A percentile compares a stretch with the other conserved stretches of the same genome.
These are phyloP conservation scores for Cydonia oblonga DNA, from an alignment of 331 rosid genomes.

Conservation along the genomic window DNA sequence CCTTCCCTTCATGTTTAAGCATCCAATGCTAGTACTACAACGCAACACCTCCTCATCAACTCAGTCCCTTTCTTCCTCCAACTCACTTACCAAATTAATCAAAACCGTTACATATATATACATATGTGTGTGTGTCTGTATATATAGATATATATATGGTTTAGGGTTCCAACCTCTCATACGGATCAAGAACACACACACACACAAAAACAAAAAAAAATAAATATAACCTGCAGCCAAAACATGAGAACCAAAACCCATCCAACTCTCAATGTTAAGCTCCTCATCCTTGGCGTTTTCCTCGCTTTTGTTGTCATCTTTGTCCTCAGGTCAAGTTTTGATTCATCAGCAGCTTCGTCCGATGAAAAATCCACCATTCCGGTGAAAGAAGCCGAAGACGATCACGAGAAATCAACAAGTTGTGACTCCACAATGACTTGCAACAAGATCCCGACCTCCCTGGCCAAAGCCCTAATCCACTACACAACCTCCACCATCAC, in stretches of 20 bases:
- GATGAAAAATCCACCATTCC: neutral
- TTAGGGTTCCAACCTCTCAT: neutral
- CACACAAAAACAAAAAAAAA: too few species aligned
- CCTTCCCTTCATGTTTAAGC: slow-evolving; percentile 37
- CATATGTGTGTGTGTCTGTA: too few species aligned
- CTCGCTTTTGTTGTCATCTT: slow-evolving; percentile 39
- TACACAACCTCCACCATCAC: slow-evolving; percentile 77
- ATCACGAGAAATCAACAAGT: neutral
- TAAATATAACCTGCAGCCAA: neutral
- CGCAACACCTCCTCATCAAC: neutral
- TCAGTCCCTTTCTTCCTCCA: neutral
- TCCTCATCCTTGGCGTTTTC: slow-evolving; percentile 35
- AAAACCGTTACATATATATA: neutral
- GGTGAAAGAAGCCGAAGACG: neutral
- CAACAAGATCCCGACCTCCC: slow-evolving; percentile 57
- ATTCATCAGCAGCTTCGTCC: neutral
- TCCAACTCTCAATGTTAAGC: slow-evolving; percentile 36
- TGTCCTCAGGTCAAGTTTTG: slow-evolving; percentile 36
- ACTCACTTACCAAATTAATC: neutral
- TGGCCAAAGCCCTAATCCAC: slow-evolving; percentile 65
- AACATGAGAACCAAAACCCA: slow-evolving; percentile 55
- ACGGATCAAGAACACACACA: neutral
- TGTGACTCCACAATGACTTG: slow-evolving; percentile 19
- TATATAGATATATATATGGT: neutral
- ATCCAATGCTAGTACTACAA: neutral